phyloP scores from a whole-genome alignment of 495 filamentous ascomycete genomes.

The Penicillium coffeae region DNA sequence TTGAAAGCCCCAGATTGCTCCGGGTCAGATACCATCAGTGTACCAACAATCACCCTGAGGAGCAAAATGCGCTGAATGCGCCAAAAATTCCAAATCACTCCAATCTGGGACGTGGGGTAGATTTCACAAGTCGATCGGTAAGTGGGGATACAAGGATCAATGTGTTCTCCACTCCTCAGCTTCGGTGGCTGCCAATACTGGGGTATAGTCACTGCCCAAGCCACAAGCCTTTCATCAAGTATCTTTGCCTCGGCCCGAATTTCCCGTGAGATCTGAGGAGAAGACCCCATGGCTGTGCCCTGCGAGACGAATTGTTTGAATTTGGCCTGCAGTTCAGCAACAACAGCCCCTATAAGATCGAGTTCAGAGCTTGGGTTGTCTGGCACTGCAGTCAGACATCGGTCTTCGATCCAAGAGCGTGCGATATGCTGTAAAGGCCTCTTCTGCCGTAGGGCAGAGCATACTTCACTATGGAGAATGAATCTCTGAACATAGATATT shows the following conservation, averaged over 20 bases:
- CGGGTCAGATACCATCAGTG: background rate
- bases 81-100: conserved; percentile 14
- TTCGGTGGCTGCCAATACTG: conserved; percentile 5
- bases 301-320: conserved; percentile 1
- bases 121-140: conserved; percentile 12
- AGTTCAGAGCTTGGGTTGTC: conserved; percentile 5
- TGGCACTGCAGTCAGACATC: background rate
- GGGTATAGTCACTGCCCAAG: conserved; percentile 7
- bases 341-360: conserved; percentile 6
- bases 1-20: background rate
- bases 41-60: conserved; percentile 4
- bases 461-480: conserved; percentile 7
- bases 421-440: background rate
- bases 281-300: no score
- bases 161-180: conserved; percentile 8
- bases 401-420: conserved; percentile 2
- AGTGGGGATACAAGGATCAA: conserved; percentile 12
- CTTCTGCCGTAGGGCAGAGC: conserved; percentile 3
- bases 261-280: no score
- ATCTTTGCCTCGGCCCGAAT: conserved; percentile 7
- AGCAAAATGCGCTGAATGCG: conserved; percentile 16
- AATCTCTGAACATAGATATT: background rate
- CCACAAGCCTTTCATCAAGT: conserved; percentile 4
- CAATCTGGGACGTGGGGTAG: conserved; percentile 15
- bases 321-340: conserved; percentile 9